Base-by-base conservation (phyloP, 2,329 filamentous ascomycete species). In the Clarireedia homoeocarpa region DNA sequence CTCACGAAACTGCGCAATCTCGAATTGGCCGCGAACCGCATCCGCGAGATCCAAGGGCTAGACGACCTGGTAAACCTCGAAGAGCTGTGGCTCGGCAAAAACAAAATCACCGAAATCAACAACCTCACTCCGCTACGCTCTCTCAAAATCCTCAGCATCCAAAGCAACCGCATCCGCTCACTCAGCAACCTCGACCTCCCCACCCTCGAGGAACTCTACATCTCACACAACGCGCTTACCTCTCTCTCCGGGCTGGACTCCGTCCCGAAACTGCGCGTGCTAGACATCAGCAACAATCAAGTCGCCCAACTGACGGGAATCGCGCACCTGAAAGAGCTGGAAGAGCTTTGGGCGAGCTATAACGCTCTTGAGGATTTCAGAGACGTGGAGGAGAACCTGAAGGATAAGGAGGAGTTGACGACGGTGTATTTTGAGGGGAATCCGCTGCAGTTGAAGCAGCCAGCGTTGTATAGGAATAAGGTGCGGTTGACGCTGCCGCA, bases 341-440 rank as follows among this genome's bases (percentile, higher is more conserved):
- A 96, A 69, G 94, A 99, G 71, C 72, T 99, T 27, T 99, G 94
- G 94, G 94, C 91, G 15, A 94, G 89, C 64, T 91, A 91, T 71
- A 97, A 96, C 72, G 77, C 87, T 64, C 71, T 99, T 26, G 74
- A 74, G 20, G 89, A 89, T 69, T 95, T 97, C 66, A 76, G 78
- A 45, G 91, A 97, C 67, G 81, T 97, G 3, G 88, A 96, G 73
- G 80, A 79, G 55, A 81, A 88, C 64, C 73, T 99, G 61, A 79
- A 74, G 52, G 87, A 94, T 67, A 96, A 96, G 75, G 76, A 88
- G 68, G 75, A 85, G 39, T 73, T 97, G 63, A 83, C 85, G 58
- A 96, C 94, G 1, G 92, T 99, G 10, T 99, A 99, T 70, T 95
- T 99, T 62, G 94, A 99, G 70, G 91, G 91, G 1, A 96, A 95